These are phyloP conservation scores for Globisporangium nodosum DNA, from an alignment of 352 stramenopile genomes.

Conservation along the genomic window DNA sequence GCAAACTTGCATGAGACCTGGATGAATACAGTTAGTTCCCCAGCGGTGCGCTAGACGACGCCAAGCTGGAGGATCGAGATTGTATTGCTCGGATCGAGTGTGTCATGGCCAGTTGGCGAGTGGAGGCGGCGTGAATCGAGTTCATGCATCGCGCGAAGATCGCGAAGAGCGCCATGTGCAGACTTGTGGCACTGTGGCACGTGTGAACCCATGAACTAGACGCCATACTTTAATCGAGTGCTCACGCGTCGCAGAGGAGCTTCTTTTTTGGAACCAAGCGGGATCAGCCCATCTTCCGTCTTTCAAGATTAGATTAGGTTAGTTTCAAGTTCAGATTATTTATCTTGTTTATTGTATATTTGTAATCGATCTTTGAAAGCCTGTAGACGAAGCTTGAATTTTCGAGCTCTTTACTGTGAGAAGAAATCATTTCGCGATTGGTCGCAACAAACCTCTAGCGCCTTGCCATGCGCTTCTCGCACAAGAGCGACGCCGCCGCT, in stretches of 20 bases:
- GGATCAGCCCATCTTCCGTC: neutral
- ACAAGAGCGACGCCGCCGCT: neutral
- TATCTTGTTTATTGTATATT: neutral
- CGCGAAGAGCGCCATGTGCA: too few species aligned
- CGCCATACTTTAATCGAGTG: neutral
- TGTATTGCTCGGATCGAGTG: neutral
- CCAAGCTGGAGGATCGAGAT: neutral
- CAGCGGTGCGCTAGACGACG: neutral
- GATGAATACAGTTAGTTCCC: neutral
- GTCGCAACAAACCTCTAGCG: neutral
- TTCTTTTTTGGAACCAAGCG: neutral
- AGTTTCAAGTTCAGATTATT: neutral
- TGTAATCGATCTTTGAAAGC: neutral
- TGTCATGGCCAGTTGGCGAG: too few species aligned
- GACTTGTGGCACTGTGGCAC: neutral
- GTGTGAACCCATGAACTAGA: neutral
- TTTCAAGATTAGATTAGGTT: neutral
- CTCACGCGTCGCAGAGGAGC: neutral
- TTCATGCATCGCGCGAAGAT: too few species aligned
- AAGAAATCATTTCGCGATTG: too few species aligned
- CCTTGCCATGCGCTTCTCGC: conserved; percentile 1
- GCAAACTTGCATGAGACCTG: neutral
- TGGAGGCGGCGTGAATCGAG: too few species aligned
- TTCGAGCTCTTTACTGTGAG: too few species aligned
- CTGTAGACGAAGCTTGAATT: neutral